phyloP scores from a whole-genome alignment of 306 rosid species.

The Geum urbanum region DNA sequence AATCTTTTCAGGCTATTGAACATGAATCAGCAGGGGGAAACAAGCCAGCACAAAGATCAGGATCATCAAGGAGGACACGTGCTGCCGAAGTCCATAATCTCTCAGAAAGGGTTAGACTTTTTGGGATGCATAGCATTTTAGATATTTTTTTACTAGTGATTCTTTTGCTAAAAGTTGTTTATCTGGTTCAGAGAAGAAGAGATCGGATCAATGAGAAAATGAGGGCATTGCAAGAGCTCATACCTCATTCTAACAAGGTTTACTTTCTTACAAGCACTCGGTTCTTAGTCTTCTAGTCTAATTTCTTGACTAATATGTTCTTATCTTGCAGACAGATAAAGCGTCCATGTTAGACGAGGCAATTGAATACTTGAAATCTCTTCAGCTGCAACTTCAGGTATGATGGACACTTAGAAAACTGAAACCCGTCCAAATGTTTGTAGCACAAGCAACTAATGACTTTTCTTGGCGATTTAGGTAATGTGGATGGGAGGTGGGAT shows the following conservation, averaged over 20 bases:
- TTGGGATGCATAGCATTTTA: conserved; percentile 15
- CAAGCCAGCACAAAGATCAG: conserved; percentile 46
- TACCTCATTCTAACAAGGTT: conserved; percentile 90
- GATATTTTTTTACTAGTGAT: conserved; percentile 12
- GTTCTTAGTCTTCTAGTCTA: background rate
- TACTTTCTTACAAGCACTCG: conserved; percentile 1
- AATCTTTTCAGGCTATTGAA: conserved; percentile 47
- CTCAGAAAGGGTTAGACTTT: conserved; percentile 71
- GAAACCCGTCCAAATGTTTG: conserved; percentile 15
- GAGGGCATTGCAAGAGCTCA: conserved; percentile 80
- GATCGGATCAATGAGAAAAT: conserved; percentile 92
- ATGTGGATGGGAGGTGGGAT: conserved; percentile 90
- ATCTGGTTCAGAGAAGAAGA: conserved; percentile 62
- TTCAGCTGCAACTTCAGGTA: conserved; percentile 91
- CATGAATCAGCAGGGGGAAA: conserved; percentile 49
- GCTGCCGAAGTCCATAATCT: conserved; percentile 85
- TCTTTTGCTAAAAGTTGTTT: conserved; percentile 9
- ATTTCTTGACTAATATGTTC: conserved; percentile 18
- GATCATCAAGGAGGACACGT: conserved; percentile 58
- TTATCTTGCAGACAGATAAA: conserved; percentile 68
- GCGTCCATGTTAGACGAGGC: conserved; percentile 92
- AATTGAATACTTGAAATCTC: conserved; percentile 79
- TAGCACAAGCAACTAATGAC: conserved; percentile 6
- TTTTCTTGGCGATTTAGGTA: conserved; percentile 40
- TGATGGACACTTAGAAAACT: conserved; percentile 5